Percentiles rank a stretch among this genome's conserved stretches.
These are phyloP conservation scores for Andrographis paniculata DNA, from an alignment of 305 asterid species.

Conservation along the genomic window DNA sequence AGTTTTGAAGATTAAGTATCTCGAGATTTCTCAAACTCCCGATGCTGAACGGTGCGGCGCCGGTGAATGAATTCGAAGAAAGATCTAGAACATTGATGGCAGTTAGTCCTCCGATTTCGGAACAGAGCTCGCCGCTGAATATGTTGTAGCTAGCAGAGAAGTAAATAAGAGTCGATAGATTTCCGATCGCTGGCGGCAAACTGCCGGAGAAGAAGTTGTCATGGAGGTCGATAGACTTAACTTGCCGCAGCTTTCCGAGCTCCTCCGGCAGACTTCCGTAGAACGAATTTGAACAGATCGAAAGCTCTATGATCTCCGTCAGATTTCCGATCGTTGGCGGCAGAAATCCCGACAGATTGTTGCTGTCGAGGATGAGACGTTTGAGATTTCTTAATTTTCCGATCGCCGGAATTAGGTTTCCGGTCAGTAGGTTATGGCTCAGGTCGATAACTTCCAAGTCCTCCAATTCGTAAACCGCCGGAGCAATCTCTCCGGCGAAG, in stretches of 20 bases:
- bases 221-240: constrained; percentile 58
- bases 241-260: constrained; percentile 36
- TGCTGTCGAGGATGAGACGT: constrained; percentile 53
- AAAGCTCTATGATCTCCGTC: constrained; percentile 41
- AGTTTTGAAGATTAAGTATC: constrained; percentile 41
- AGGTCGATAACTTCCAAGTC: constrained; percentile 48
- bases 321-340: constrained; percentile 47
- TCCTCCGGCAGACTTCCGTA: constrained; percentile 47
- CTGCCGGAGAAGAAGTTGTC: constrained; percentile 49
- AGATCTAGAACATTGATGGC: constrained; percentile 49
- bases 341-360: constrained; percentile 39
- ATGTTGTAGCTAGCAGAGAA: constrained; percentile 42
- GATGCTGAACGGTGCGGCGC: constrained; percentile 39
- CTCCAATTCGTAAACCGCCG: constrained; percentile 37
- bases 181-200: constrained; percentile 40
- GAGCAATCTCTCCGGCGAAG: constrained; percentile 37
- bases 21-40: constrained; percentile 35
- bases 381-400: constrained; percentile 29
- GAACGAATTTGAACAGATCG: constrained; percentile 45
- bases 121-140: constrained; percentile 33
- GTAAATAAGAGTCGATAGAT: constrained; percentile 37
- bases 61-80: constrained; percentile 40
- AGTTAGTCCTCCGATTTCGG: constrained; percentile 37
- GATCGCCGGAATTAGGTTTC: constrained; percentile 33
- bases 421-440: constrained; percentile 43